phyloP scores from a whole-genome alignment of 2,329 filamentous ascomycete genomes.

The Phoma sp. region DNA sequence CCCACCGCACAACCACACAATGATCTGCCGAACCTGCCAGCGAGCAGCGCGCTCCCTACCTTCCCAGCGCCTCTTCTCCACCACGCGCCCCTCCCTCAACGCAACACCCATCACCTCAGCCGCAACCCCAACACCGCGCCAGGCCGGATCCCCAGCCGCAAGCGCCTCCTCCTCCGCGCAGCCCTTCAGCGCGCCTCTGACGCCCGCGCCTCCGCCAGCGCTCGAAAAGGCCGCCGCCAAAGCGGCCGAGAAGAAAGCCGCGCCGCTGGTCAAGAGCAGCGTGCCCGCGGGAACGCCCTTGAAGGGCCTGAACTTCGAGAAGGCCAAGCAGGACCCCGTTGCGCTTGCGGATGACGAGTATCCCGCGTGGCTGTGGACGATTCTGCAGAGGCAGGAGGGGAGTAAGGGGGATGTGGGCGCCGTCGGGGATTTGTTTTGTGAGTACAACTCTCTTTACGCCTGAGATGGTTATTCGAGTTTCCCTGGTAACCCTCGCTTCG shows the following conservation, averaged over 20 bases:
- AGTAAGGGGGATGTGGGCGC: conserved; percentile 59
- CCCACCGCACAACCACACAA: conserved; percentile 23
- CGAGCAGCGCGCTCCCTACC: conserved; percentile 36
- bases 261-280: conserved; percentile 48
- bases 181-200: conserved; percentile 52
- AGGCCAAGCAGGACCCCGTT: conserved; percentile 74
- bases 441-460: conserved; percentile 41
- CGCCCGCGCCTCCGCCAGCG: conserved; percentile 28
- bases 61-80: conserved; percentile 33
- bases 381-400: conserved; percentile 67
- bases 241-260: conserved; percentile 36
- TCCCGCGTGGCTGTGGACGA: conserved; percentile 79
- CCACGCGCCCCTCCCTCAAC: conserved; percentile 26
- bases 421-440: conserved; percentile 81
- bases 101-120: conserved; percentile 37
- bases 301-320: conserved; percentile 77
- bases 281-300: conserved; percentile 73
- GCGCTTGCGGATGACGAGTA: conserved; percentile 78
- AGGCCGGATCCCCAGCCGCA: conserved; percentile 47
- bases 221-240: conserved; percentile 34
- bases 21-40: conserved; percentile 50
- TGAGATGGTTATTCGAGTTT: too few species aligned
- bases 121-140: conserved; percentile 35
- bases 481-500: too few species aligned
- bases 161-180: conserved; percentile 54